Conservation (phyloP, 1,284 basidiomycete genomes). For the Lentinula novae-zelandiae region DNA sequence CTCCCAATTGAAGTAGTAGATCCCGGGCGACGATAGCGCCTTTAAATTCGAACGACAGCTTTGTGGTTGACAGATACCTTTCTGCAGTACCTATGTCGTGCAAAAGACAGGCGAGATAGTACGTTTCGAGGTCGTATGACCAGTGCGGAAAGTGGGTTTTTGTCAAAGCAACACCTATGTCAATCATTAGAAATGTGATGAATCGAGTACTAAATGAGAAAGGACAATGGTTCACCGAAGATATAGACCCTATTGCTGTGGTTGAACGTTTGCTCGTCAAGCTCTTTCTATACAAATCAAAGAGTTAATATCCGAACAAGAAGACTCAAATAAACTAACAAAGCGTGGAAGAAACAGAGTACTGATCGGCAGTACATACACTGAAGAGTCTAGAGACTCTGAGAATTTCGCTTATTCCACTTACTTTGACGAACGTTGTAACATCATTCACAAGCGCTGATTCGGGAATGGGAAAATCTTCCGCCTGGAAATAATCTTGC, state of each 20-base stretch:
- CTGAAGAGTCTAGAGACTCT: neutral
- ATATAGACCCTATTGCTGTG: conserved; percentile 50
- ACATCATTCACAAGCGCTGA: conserved; percentile 38
- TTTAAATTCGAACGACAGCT: conserved; percentile 60
- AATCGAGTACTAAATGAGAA: neutral
- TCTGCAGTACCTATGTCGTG: conserved; percentile 57
- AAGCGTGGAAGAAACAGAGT: too few species aligned
- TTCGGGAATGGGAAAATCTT: conserved; percentile 42
- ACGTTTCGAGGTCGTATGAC: conserved; percentile 46
- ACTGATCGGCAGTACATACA: neutral
- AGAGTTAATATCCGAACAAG: neutral
- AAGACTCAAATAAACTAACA: neutral
- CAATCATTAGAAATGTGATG: neutral
- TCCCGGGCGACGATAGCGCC: conserved; percentile 53
- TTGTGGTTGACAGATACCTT: conserved; percentile 45
- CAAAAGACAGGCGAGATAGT: conserved; percentile 48
- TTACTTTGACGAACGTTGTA: conserved; percentile 38
- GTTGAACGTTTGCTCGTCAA: conserved; percentile 46
- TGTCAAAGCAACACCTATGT: conserved; percentile 40
- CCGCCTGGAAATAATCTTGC: conserved; percentile 37
- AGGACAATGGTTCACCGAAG: conserved; percentile 31
- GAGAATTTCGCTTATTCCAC: conserved; percentile 9
- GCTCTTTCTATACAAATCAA: conserved; percentile 33
- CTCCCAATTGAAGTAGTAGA: conserved; percentile 40
- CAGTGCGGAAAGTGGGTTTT: conserved; percentile 47